Evolutionary conservation across 805 yeast genomes (phyloP), one percentile per base, ranked within the genome.

Genomic region (Debaryomyces tyrocola): DNA sequence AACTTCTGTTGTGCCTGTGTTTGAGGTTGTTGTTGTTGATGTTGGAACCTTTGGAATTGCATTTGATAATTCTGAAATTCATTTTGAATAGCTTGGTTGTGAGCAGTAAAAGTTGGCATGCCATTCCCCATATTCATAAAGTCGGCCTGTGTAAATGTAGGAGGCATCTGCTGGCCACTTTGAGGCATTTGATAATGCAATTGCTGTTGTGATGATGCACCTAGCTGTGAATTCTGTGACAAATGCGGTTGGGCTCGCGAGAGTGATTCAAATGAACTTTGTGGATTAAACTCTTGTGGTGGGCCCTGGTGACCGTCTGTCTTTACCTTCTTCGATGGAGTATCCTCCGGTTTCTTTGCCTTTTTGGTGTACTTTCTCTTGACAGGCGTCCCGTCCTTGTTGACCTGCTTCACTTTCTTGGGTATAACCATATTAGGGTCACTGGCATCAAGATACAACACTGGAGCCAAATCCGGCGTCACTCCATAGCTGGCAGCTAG

Each of bases 191-290:
- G 57, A 69, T 39, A 78, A 68, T 2, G 87, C 74, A 5, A 86
- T 82, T 58, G 85, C 54, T 83, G 80, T 39, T 86, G 84, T 24
- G 83, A 83, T 6, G 79, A 79, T 12, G 85, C 84, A 2, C 84
- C 83, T 9, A 80, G 35, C 24, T 43, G 69, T 10, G 66, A 58
- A n/a, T 33, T 21, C 14, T 41, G 43, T 3, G 45, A 10, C 9
- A 12, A 11, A 15, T 39, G 42, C 38, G 20, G 20, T 11, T 17
- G 38, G 35, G 14, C 20, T 34, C 42, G 33, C n/a, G 33, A 15
- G 20, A 39, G 27, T n/a, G 42, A 24, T 18, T 31, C 42, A 18
- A 39, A 39, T 8, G 42, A 39, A 14, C 4, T 18, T 4, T 39
- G 42, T 14, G 20, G 42, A 14, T 18, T 31, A 15, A 28, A 41